phyloP scores from a whole-genome alignment of 768 basidiomycete species.

The Trametes sanguinea region DNA sequence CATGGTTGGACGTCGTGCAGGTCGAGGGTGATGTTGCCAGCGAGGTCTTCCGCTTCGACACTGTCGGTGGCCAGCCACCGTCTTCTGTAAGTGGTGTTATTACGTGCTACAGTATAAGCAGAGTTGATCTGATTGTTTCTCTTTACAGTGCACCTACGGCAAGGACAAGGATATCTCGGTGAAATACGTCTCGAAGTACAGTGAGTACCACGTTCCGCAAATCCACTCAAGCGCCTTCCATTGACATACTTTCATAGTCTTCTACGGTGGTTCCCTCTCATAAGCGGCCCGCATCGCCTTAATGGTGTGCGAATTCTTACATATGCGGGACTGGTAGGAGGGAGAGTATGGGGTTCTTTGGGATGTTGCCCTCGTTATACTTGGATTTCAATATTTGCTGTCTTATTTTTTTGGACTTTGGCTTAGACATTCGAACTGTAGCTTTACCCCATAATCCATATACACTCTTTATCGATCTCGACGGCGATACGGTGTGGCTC shows the following conservation, averaged over 20 bases:
- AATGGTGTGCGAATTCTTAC: no score
- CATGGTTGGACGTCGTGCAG: slow-evolving; percentile 38
- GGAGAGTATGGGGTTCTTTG: no score
- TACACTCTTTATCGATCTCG: no score
- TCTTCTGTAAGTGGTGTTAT: slow-evolving; percentile 24
- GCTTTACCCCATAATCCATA: not conserved
- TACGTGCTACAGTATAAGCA: not conserved
- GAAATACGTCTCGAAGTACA: slow-evolving; percentile 31
- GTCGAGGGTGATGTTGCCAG: slow-evolving; percentile 31
- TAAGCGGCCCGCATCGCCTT: not conserved
- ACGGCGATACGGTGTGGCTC: no score
- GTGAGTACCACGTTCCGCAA: not conserved
- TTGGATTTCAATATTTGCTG: not conserved
- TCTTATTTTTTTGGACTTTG: not conserved
- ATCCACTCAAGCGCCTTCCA: not conserved
- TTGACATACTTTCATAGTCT: slow-evolving; percentile 10
- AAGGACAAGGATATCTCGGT: slow-evolving; percentile 28
- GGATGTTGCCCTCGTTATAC: not conserved
- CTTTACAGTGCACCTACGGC: slow-evolving; percentile 26
- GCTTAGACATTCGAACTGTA: not conserved
- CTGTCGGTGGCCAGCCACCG: slow-evolving; percentile 38
- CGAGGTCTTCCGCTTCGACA: slow-evolving; percentile 33
- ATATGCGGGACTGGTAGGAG: no score
- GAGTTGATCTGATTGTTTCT: not conserved
- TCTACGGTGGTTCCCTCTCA: slow-evolving; percentile 23